phyloP scores from a whole-genome alignment of 2,329 filamentous ascomycete species.

The Trichoderma arundinaceum region DNA sequence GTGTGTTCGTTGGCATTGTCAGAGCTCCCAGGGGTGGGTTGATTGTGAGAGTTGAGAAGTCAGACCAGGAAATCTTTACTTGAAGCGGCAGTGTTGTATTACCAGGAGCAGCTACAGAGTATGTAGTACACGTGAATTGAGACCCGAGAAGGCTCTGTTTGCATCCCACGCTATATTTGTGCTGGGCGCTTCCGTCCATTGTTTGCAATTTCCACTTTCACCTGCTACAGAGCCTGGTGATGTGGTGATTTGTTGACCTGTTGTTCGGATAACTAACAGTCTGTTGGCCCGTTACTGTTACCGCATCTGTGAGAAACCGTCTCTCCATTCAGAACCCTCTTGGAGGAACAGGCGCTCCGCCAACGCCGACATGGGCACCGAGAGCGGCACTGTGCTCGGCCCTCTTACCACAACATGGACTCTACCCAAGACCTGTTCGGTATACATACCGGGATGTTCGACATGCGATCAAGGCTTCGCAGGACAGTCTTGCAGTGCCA shows the following conservation, averaged over 20 bases:
- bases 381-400: constrained; percentile 35
- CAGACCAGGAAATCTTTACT: not conserved
- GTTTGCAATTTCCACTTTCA: constrained; percentile 12
- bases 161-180: constrained; percentile 12
- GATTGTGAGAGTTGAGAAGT: not conserved
- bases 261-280: not conserved
- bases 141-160: not conserved
- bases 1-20: not conserved
- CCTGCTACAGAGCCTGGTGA: not conserved
- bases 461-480: constrained; percentile 38
- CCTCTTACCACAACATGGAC: constrained; percentile 39
- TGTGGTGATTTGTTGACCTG: constrained; percentile 9
- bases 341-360: not conserved
- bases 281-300: not conserved
- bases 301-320: not conserved
- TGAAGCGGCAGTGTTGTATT: not conserved
- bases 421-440: constrained; percentile 35
- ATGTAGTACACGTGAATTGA: constrained; percentile 2
- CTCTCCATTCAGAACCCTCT: constrained; percentile 13
- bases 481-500: constrained; percentile 37
- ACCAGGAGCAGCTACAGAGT: not conserved
- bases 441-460: constrained; percentile 34
- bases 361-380: constrained; percentile 29
- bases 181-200: constrained; percentile 6
- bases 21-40: constrained; percentile 1